Evolutionary conservation across 1,284 basidiomycete genomes (phyloP).

Genomic region (Veloporphyrellus conicus): DNA sequence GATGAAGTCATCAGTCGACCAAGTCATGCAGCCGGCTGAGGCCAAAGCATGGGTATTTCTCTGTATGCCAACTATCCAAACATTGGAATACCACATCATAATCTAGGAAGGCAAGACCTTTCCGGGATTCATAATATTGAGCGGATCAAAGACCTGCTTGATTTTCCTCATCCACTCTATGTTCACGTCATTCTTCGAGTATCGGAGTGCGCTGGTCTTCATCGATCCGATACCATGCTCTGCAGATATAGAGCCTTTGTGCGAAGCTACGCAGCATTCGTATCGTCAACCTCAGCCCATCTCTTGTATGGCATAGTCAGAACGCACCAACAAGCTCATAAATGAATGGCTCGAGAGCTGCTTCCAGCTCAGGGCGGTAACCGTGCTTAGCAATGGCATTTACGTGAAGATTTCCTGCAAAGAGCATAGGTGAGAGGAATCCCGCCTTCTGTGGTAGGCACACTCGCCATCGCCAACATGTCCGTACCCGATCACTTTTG

Average conservation of each 20-base stretch:
- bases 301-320: not conserved
- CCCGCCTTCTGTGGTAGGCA: not conserved
- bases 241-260: slow-evolving; percentile 89
- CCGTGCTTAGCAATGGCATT: slow-evolving; percentile 81
- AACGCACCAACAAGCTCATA: slow-evolving; percentile 85
- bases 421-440: slow-evolving; percentile 2
- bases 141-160: slow-evolving; percentile 88
- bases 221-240: slow-evolving; percentile 95
- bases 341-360: slow-evolving; percentile 89
- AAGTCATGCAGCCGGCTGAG: too few relatives aligned
- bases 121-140: slow-evolving; percentile 87
- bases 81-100: not conserved
- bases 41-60: too few relatives aligned
- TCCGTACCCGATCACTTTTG: slow-evolving; percentile 87
- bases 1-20: too few relatives aligned
- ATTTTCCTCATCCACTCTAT: slow-evolving; percentile 89
- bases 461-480: slow-evolving; percentile 91
- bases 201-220: slow-evolving; percentile 90
- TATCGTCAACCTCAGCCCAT: slow-evolving; percentile 3
- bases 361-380: slow-evolving; percentile 82
- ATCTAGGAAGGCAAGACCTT: slow-evolving; percentile 55
- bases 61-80: not conserved
- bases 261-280: slow-evolving; percentile 43
- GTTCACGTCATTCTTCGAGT: slow-evolving; percentile 78
- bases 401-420: slow-evolving; percentile 85